phyloP scores from a whole-genome alignment of 176 grass and related monocot genomes.

The Olyra latifolia region DNA sequence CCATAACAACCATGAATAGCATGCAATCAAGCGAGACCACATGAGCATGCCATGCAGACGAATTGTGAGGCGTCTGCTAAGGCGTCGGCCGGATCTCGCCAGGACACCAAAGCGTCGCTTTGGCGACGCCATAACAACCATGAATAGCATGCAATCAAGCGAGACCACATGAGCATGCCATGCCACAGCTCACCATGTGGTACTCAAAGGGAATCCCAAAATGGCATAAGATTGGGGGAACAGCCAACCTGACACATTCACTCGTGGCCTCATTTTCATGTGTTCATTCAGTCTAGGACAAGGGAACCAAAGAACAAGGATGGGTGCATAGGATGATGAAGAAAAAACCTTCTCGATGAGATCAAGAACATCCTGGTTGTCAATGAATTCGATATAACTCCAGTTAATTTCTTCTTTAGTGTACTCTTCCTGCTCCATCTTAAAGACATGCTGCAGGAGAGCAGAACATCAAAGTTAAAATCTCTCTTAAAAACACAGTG shows the following conservation, averaged over 20 bases:
- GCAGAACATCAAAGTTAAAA: constrained; percentile 33
- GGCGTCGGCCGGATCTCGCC: too few relatives aligned
- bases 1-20: too few relatives aligned
- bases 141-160: not conserved
- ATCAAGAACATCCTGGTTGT: constrained; percentile 96
- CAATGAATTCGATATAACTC: constrained; percentile 99
- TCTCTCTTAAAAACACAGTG: not conserved
- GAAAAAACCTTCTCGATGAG: constrained; percentile 93
- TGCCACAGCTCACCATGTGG: not conserved
- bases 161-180: not conserved
- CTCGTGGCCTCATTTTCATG: not conserved
- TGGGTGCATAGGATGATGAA: not conserved
- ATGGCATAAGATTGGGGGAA: not conserved
- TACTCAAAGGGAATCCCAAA: not conserved
- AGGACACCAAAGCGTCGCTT: too few relatives aligned
- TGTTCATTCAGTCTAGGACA: not conserved
- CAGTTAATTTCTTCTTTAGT: constrained; percentile 99
- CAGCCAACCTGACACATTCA: not conserved
- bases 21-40: too few relatives aligned
- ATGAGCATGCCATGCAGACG: too few relatives aligned
- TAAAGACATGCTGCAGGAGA: constrained; percentile 93
- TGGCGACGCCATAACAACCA: too few relatives aligned
- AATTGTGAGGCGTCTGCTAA: too few relatives aligned
- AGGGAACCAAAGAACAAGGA: not conserved
- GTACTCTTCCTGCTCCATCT: constrained; percentile 99